These are phyloP conservation scores for Marasmius fiardii DNA, from an alignment of 1,284 basidiomycete genomes.

Conservation along the genomic window DNA sequence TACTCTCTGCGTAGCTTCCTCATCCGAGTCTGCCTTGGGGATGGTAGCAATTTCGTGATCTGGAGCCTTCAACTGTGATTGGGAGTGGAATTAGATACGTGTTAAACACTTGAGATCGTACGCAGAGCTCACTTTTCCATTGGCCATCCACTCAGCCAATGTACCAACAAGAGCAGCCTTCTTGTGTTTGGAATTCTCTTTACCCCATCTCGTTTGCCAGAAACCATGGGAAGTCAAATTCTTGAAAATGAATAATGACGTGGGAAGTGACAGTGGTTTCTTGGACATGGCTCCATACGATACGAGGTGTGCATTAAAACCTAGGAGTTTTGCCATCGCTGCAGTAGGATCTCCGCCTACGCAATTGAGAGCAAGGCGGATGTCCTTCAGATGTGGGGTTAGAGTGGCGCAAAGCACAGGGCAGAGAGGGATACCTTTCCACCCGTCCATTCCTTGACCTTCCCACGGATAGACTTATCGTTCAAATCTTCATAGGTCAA, in stretches of 20 bases:
- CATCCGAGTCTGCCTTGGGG: constrained; percentile 43
- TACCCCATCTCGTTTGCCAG: constrained; percentile 78
- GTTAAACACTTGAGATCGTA: constrained; percentile 4
- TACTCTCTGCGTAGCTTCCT: constrained; percentile 46
- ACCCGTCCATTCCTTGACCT: constrained; percentile 56
- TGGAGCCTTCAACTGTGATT: constrained; percentile 56
- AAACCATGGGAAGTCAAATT: constrained; percentile 71
- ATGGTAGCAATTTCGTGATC: constrained; percentile 66
- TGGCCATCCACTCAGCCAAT: constrained; percentile 48
- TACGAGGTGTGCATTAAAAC: constrained; percentile 65
- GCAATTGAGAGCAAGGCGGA: constrained; percentile 76
- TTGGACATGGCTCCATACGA: constrained; percentile 91
- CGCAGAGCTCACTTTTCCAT: constrained; percentile 46
- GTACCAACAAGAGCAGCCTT: constrained; percentile 48
- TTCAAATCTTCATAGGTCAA: constrained; percentile 70
- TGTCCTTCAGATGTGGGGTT: constrained; percentile 35
- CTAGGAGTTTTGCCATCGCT: constrained; percentile 64
- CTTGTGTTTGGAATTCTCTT: constrained; percentile 32
- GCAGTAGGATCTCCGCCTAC: constrained; percentile 72
- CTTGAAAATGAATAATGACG: constrained; percentile 80
- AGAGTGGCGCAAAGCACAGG: too few species aligned
- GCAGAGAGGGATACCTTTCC: constrained; percentile 41
- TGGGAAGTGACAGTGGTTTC: constrained; percentile 73
- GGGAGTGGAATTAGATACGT: not conserved
- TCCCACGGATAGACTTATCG: constrained; percentile 48